phyloP scores from a whole-genome alignment of 2,329 filamentous ascomycete genomes.

The Diaporthe citriasiana region DNA sequence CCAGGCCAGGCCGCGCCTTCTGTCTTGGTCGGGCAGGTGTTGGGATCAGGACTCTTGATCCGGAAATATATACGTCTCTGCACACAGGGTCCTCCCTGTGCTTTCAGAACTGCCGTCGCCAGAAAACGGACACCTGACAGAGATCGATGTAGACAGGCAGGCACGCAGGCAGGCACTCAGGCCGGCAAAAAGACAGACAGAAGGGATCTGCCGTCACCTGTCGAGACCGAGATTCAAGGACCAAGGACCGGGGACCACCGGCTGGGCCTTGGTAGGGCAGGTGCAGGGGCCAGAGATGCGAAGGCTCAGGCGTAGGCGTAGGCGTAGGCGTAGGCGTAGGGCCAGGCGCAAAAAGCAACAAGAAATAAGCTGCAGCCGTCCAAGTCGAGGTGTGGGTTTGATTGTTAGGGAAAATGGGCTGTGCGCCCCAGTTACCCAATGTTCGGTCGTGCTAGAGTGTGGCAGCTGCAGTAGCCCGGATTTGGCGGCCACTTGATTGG shows the following conservation, averaged over 20 bases:
- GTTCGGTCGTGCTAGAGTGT: conserved; percentile 28
- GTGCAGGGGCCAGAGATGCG: neutral
- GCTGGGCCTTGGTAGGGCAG: neutral
- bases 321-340: neutral
- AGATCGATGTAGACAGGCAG: neutral
- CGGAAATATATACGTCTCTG: neutral
- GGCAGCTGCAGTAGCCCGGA: conserved; percentile 33
- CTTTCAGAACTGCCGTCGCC: neutral
- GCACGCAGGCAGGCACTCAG: neutral
- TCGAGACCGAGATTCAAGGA: neutral
- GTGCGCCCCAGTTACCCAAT: conserved; percentile 28
- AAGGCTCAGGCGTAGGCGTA: neutral
- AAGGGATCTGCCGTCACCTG: no score
- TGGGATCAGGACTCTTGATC: neutral
- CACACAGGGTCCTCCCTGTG: neutral
- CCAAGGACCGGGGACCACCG: neutral
- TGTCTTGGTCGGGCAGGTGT: neutral
- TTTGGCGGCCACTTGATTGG: conserved; percentile 17
- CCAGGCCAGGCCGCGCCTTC: conserved; percentile 1
- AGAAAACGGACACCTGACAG: neutral
- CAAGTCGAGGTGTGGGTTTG: conserved; percentile 13
- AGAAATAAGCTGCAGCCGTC: conserved; percentile 15
- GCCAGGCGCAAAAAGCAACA: conserved; percentile 13
- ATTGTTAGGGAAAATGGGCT: conserved; percentile 30
- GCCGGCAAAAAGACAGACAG: no score